These are phyloP conservation scores for Alternaria sp. DNA, from an alignment of 2,329 filamentous ascomycete species.

Conservation along the genomic window DNA sequence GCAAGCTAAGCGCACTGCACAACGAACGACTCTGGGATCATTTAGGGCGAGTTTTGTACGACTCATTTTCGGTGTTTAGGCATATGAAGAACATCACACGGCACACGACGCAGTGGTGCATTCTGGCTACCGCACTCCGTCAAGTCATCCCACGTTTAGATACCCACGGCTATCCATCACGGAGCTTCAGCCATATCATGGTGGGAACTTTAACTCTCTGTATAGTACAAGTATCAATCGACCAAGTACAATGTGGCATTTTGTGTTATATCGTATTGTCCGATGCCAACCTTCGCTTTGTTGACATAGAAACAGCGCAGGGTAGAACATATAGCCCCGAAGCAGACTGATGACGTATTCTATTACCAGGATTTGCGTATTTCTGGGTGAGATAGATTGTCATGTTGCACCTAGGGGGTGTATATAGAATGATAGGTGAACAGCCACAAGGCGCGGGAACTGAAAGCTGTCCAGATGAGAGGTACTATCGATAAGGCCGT, in stretches of 20 bases:
- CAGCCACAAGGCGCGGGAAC: neutral
- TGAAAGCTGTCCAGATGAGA: neutral
- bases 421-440: neutral
- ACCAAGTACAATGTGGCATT: neutral
- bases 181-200: conserved; percentile 9
- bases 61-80: conserved; percentile 22
- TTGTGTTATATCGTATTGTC: neutral
- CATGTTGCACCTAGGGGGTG: neutral
- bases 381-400: neutral
- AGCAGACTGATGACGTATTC: neutral
- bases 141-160: conserved; percentile 32
- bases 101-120: conserved; percentile 9
- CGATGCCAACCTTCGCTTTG: neutral
- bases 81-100: conserved; percentile 5
- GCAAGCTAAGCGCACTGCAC: neutral
- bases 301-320: neutral
- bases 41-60: neutral
- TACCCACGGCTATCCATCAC: conserved; percentile 30
- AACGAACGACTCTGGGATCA: neutral
- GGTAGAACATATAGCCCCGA: neutral
- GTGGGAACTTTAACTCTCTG: conserved; percentile 6
- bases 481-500: neutral
- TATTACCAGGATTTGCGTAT: neutral
- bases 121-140: conserved; percentile 23
- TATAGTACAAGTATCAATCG: neutral